Percentiles rank a stretch among this genome's conserved stretches.
Conservation (phyloP, 2,329 filamentous ascomycete genomes). For the Xylariaceae sp. region DNA sequence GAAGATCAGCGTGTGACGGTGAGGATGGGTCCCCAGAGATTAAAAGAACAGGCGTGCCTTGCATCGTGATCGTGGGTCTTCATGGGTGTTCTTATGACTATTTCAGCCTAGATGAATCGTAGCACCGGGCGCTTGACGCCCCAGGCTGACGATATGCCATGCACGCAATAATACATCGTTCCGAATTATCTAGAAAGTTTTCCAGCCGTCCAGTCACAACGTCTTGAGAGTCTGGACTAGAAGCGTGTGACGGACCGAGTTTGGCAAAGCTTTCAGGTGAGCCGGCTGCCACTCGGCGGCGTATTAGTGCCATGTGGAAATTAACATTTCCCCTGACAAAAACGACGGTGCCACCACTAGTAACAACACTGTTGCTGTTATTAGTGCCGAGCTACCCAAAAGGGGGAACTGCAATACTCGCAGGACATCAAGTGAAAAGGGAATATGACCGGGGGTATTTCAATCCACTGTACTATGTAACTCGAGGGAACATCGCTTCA, state of each 20-base stretch:
- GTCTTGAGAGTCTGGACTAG: neutral
- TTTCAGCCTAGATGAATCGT: constrained; percentile 14
- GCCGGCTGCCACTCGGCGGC: constrained; percentile 26
- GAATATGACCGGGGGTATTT: neutral
- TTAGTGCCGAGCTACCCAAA: neutral
- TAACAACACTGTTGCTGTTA: neutral
- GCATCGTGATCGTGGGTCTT: constrained; percentile 20
- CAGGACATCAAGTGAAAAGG: neutral
- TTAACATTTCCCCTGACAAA: constrained; percentile 27
- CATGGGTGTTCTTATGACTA: constrained; percentile 11
- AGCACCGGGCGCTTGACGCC: neutral
- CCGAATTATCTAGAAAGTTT: too few species aligned
- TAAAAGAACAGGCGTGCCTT: constrained; percentile 28
- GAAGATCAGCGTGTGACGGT: constrained; percentile 25
- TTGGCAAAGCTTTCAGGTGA: constrained; percentile 7
- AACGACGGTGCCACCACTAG: constrained; percentile 11
- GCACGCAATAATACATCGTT: neutral
- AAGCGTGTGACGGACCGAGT: neutral
- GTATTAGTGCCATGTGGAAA: constrained; percentile 31
- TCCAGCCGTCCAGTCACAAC: too few species aligned
- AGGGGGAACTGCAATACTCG: neutral
- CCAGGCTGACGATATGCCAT: neutral
- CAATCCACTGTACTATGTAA: neutral
- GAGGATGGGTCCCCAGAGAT: constrained; percentile 27
- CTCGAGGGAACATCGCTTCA: neutral